Conservation (phyloP, 164 flowering plant species). For the Hamamelis virginiana region DNA sequence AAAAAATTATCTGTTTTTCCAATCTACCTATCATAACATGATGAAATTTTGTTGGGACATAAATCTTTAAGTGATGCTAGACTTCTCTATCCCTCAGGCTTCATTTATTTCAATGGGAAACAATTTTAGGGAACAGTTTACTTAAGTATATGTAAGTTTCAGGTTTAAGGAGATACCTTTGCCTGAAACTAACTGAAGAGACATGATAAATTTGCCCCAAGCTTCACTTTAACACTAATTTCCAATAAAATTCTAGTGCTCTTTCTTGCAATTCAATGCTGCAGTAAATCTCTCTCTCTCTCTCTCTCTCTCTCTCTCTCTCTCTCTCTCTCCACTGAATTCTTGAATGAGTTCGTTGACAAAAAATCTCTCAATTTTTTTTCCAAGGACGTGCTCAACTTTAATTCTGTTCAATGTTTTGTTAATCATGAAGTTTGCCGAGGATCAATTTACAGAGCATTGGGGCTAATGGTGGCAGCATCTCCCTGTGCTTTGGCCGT, state of each 20-base stretch:
- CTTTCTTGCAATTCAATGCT: neutral
- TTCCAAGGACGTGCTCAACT: neutral
- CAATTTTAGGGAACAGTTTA: neutral
- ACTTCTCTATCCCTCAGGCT: neutral
- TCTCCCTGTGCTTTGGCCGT: slow-evolving; percentile 99
- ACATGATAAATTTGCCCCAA: too few species aligned
- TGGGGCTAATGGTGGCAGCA: slow-evolving; percentile 99
- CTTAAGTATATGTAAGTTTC: too few species aligned
- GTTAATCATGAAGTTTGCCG: slow-evolving; percentile 68
- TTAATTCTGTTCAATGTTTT: slow-evolving; percentile 1
- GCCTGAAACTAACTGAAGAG: too few species aligned
- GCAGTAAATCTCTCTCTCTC: neutral
- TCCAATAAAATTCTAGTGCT: neutral
- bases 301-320: neutral
- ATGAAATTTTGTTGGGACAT: neutral
- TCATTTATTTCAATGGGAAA: neutral
- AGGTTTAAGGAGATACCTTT: too few species aligned
- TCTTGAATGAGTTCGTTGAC: too few species aligned
- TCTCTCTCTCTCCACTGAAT: neutral
- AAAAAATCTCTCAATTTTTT: neutral
- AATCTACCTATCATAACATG: neutral
- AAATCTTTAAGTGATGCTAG: neutral
- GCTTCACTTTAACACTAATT: too few species aligned
- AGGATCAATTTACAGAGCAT: slow-evolving; percentile 94
- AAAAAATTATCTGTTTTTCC: neutral